Evolutionary conservation across 2,329 filamentous ascomycete species (phyloP), one percentile per base, ranked within the genome.

Genomic region (Pyrenophora graminea): DNA sequence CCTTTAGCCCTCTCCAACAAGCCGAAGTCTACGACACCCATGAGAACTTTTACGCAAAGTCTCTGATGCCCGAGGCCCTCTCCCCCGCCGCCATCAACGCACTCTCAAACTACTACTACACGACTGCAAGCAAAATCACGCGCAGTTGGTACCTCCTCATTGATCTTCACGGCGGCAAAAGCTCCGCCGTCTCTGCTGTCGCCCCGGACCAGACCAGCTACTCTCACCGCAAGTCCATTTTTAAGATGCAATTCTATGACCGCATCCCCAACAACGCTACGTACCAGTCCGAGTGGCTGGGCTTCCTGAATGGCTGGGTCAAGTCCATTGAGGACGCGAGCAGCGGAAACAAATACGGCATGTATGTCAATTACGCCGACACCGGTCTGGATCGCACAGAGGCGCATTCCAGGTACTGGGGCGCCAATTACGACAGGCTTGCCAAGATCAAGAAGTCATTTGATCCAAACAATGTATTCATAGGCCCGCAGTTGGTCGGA

Each of bases 351-450:
- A 59, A 72, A 25, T 77, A 72, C 67, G 77, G 76, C 17, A 76
- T 76, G 68, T 82, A 81, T 59, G 74, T 77, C 59, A 81, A 81
- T 64, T 82, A 81, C 55, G 74, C 77, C 15, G 79, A 82, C 63
- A 71, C 77, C 7, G 73, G 68, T 33, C 64, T 81, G 57, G 71
- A 69, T 40, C 69, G 70, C 27, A 68, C 70, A 1, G 70, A 73
- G 30, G 79, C 79, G 4, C 74, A 78, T 58, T 56, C 72, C 25
- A 66, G 74, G 50, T 81, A 81, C 62, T 81, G 75, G 61, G 64
- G 74, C 5, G 56, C 56, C 1, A 62, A 72, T 15, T 74, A 68
- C 45, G 48, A 57, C 7, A 65, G 56, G 47, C 52, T 74, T 56
- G 63, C 65, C 21, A 45, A 55, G 33, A 58, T 75, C 1, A 74